Base-by-base conservation (phyloP, 768 basidiomycete species). In the Boletus subparvulus region DNA sequence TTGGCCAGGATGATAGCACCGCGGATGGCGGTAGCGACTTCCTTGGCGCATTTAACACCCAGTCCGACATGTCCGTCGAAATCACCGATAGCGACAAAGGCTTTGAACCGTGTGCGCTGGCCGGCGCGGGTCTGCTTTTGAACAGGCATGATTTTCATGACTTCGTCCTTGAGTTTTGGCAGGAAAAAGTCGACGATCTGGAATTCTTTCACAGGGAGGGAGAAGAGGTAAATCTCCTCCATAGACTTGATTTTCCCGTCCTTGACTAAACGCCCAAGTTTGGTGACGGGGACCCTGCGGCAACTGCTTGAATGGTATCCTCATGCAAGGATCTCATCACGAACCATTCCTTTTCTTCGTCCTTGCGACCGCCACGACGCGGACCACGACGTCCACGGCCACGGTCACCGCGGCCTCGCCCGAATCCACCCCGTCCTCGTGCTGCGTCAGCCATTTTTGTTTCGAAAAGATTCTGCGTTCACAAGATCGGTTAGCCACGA, bases 201-300 rank as follows among this genome's bases (percentile, higher is more conserved):
- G 83, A 79, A 98, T 79, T 99, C 97, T 80, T 98, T 99, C 77
- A 99, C 91, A 59, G 96, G 95, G 62, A 99, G 90, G 28, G 97
- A 99, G 87, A 98, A 99, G 72, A 99, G 94, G 80, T 98, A 99
- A 77, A 98, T 98, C 74, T 99, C 97, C 75, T 99, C 97, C 85
- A 99, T 95, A 47, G 94, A 97, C 79, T 96, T 98, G 81, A 99
- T 98, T 81, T 98, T 98, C 66, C 96, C 96, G 68, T 98, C 97
- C 79, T 97, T 98, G 44, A 98, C 95, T 70, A 99, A 86, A 77
- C 97, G 95, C 59, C 97, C 97, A 65, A 99, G 90, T 76, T 98
- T 99, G 75, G 97, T 98, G 77, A 98, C 95, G 67, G 97, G 96
- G 60, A 87, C 87, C 94, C 93, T 94, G 66, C 4, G 24, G 59